Percentiles rank a stretch among this genome's conserved stretches.
These are phyloP conservation scores for Neodidymelliopsis sp. DNA, from an alignment of 2,329 filamentous ascomycete genomes.

Conservation along the genomic window DNA sequence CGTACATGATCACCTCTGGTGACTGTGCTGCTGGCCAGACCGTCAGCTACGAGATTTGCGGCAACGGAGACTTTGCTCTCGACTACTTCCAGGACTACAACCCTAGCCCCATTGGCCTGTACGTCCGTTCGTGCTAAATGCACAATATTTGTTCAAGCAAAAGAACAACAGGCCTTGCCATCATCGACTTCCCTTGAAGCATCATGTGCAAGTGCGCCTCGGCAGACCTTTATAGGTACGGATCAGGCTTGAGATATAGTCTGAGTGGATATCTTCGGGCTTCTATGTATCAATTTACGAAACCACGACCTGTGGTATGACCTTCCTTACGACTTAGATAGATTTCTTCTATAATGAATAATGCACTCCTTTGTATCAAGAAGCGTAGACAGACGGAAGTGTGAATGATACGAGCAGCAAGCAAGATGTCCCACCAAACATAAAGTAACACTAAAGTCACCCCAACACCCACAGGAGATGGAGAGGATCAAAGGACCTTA, in stretches of 20 bases:
- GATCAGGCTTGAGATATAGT: neutral
- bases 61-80: constrained; percentile 58
- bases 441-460: too few species aligned
- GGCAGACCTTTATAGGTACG: neutral
- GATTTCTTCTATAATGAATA: constrained; percentile 5
- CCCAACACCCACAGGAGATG: too few species aligned
- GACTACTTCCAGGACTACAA: constrained; percentile 72
- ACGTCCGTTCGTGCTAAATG: constrained; percentile 36
- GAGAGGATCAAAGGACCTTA: too few species aligned
- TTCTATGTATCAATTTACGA: neutral
- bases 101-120: constrained; percentile 53
- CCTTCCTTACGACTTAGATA: constrained; percentile 7
- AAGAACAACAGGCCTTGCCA: constrained; percentile 12
- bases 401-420: too few species aligned
- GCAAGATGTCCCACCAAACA: too few species aligned
- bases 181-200: neutral
- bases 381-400: too few species aligned
- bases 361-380: constrained; percentile 3
- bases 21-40: constrained; percentile 62
- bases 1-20: constrained; percentile 62
- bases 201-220: constrained; percentile 17
- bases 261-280: neutral
- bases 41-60: constrained; percentile 62
- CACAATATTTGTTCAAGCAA: neutral
- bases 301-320: neutral